phyloP scores from a whole-genome alignment of 2,329 filamentous ascomycete genomes.

The Waltergamsia citrina region DNA sequence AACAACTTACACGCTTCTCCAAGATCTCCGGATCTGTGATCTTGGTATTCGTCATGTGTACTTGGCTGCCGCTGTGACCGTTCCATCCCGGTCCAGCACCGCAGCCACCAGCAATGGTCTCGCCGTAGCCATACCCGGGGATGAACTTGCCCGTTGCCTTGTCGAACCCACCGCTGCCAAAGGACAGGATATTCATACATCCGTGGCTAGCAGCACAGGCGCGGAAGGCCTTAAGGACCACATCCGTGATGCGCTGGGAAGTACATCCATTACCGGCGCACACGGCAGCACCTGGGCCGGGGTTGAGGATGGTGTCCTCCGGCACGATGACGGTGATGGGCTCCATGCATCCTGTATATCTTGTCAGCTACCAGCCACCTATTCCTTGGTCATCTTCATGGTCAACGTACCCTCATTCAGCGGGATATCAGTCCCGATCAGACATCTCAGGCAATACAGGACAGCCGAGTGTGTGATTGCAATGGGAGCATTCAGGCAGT shows the following conservation, averaged over 20 bases:
- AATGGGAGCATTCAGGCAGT: constrained; percentile 18
- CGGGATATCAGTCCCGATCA: constrained; percentile 20
- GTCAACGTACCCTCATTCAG: constrained; percentile 30
- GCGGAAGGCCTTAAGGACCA: constrained; percentile 65
- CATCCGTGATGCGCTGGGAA: constrained; percentile 37
- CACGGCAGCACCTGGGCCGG: constrained; percentile 18
- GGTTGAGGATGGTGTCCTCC: constrained; percentile 20
- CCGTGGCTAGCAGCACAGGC: constrained; percentile 68
- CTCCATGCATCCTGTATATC: too few species aligned
- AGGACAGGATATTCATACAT: constrained; percentile 72
- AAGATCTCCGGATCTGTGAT: constrained; percentile 77
- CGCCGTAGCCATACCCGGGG: constrained; percentile 73
- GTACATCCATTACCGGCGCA: constrained; percentile 22
- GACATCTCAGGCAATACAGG: constrained; percentile 20
- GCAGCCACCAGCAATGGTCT: constrained; percentile 71
- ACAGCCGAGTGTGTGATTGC: constrained; percentile 19
- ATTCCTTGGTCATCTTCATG: too few species aligned
- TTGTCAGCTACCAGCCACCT: too few species aligned
- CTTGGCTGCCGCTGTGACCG: constrained; percentile 68
- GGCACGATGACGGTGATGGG: constrained; percentile 16
- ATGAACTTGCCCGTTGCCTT: constrained; percentile 12
- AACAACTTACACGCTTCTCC: too few species aligned
- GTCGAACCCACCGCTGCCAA: constrained; percentile 51
- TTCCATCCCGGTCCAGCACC: constrained; percentile 67
- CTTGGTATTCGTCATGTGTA: constrained; percentile 79